Conservation (phyloP, 257 asterid genomes). For the Fraxinus pennsylvanica region DNA sequence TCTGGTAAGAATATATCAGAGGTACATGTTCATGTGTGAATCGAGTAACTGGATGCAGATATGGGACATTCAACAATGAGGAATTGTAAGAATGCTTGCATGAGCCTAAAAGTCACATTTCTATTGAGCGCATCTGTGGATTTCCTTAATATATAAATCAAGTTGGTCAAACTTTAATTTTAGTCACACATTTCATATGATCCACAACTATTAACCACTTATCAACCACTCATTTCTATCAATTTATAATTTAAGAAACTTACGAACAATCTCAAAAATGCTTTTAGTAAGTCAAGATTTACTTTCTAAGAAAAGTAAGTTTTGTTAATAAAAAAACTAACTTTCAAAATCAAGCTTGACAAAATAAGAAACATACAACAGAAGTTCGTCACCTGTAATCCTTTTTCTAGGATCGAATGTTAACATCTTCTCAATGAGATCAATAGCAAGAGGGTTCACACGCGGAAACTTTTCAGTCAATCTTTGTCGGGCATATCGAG, state of each 20-base stretch:
- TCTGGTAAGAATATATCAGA: neutral
- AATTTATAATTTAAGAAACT: too few species aligned
- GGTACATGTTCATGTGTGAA: neutral
- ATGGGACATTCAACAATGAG: neutral
- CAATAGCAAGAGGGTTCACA: slow-evolving; percentile 90
- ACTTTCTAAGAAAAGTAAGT: too few species aligned
- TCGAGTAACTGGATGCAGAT: neutral
- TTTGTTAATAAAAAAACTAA: neutral
- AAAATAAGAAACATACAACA: neutral
- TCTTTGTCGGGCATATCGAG: slow-evolving; percentile 78
- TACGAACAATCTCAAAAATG: too few species aligned
- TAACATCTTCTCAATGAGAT: slow-evolving; percentile 92
- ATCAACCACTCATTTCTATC: too few species aligned
- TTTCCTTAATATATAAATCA: too few species aligned
- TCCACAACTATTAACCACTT: too few species aligned
- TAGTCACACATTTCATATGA: too few species aligned
- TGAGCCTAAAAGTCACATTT: neutral
- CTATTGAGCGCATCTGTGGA: too few species aligned
- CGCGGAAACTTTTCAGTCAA: slow-evolving; percentile 77
- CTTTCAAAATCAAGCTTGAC: neutral
- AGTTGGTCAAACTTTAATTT: too few species aligned
- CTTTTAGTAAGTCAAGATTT: neutral
- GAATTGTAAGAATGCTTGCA: neutral
- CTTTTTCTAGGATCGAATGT: slow-evolving; percentile 93
- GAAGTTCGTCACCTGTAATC: slow-evolving; percentile 61